Evolutionary conservation across 2,329 filamentous ascomycete genomes (phyloP).

Genomic region (Neoarthrinium moseri): DNA sequence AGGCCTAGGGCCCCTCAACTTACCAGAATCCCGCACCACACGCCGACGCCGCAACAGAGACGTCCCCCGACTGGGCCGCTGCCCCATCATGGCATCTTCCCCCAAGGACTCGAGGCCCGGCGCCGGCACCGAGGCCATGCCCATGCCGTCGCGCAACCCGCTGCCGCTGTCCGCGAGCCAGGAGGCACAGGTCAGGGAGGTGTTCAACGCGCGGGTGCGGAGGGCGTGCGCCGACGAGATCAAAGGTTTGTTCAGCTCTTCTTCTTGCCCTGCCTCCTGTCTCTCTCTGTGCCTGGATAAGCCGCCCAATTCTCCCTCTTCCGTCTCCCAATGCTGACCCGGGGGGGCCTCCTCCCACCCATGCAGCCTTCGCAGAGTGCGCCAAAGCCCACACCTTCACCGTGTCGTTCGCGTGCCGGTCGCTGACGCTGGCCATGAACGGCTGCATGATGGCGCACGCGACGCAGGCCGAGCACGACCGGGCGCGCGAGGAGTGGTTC

Average conservation of each 20-base stretch:
- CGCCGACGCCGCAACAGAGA: too few relatives aligned
- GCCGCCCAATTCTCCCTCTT: not conserved
- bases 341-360: too few relatives aligned
- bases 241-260: constrained; percentile 53
- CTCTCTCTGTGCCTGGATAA: not conserved
- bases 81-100: constrained; percentile 5
- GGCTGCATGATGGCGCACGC: constrained; percentile 87
- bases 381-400: constrained; percentile 82
- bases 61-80: too few relatives aligned
- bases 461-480: constrained; percentile 81
- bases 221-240: constrained; percentile 75
- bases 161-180: constrained; percentile 62
- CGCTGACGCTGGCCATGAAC: constrained; percentile 84
- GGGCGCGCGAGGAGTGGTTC: constrained; percentile 93
- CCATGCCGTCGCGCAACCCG: constrained; percentile 69
- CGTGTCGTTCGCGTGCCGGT: constrained; percentile 82
- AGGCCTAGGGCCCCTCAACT: too few relatives aligned
- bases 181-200: constrained; percentile 37
- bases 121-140: constrained; percentile 17
- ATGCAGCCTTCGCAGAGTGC: constrained; percentile 86
- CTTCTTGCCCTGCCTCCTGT: not conserved
- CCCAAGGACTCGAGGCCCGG: not conserved
- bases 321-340: not conserved
- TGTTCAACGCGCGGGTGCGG: constrained; percentile 62
- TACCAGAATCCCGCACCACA: too few relatives aligned